Conservation (phyloP, 129 eudicot species). For the Arctium minus region DNA sequence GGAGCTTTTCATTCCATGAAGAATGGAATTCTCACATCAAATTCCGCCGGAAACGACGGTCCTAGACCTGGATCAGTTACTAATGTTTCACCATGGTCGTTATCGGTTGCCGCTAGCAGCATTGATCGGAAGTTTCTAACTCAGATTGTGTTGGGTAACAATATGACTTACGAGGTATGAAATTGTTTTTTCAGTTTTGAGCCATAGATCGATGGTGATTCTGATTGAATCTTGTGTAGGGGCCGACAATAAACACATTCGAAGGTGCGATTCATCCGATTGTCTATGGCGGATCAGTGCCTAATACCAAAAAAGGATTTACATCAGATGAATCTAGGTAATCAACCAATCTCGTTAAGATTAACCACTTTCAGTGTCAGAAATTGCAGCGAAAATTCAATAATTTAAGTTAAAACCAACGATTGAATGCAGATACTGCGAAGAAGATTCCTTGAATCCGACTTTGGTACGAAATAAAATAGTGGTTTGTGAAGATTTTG, state of each 20-base stretch:
- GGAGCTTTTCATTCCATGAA: slow-evolving; percentile 77
- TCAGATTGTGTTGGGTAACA: slow-evolving; percentile 40
- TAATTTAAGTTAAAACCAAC: neutral
- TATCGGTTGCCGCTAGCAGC: slow-evolving; percentile 53
- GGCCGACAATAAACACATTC: slow-evolving; percentile 38
- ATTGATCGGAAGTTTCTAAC: slow-evolving; percentile 42
- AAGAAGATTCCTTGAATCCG: slow-evolving; percentile 20
- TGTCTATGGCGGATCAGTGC: slow-evolving; percentile 41
- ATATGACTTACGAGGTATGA: slow-evolving; percentile 28
- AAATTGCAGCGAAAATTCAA: neutral
- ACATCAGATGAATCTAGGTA: slow-evolving; percentile 34
- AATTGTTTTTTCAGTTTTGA: neutral
- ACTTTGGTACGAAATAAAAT: slow-evolving; percentile 23
- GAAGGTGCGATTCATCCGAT: slow-evolving; percentile 19
- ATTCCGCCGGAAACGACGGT: slow-evolving; percentile 70
- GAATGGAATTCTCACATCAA: slow-evolving; percentile 57
- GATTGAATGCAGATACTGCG: slow-evolving; percentile 28
- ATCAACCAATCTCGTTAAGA: neutral
- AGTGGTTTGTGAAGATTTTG: slow-evolving; percentile 24
- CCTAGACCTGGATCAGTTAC: slow-evolving; percentile 28
- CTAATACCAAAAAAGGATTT: slow-evolving; percentile 30
- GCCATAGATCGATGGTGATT: neutral
- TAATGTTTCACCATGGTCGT: slow-evolving; percentile 50
- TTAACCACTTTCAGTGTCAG: neutral
- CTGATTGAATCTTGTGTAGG: slow-evolving; percentile 12